Evolutionary conservation across 192 early-diverging fungal species (phyloP).

Genomic region (Rhizoclosmatium globosum): DNA sequence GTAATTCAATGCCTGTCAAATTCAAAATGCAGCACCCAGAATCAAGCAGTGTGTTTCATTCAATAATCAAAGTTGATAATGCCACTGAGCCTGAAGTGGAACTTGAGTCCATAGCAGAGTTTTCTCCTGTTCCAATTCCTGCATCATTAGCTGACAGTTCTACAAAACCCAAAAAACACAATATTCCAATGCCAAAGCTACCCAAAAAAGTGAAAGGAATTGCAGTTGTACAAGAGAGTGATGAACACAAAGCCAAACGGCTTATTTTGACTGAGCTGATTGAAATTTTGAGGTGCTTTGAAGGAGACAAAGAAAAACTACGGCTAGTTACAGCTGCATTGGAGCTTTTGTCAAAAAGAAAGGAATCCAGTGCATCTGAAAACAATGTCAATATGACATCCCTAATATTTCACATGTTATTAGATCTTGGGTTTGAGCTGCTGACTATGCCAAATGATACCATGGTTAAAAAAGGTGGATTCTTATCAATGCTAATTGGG

Average conservation of each 20-base stretch:
- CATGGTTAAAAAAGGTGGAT: conserved; percentile 21
- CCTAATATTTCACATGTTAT: conserved; percentile 19
- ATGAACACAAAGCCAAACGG: conserved; percentile 26
- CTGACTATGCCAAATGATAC: conserved; percentile 34
- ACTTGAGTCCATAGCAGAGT: not conserved
- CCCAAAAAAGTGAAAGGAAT: conserved; percentile 25
- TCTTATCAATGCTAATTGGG: conserved; percentile 4
- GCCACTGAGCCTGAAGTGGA: not conserved
- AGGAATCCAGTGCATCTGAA: not conserved
- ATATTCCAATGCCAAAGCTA: not conserved
- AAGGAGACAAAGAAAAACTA: conserved; percentile 32
- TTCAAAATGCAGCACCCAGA: not conserved
- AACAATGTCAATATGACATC: not conserved
- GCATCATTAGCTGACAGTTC: conserved; percentile 17
- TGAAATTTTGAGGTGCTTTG: conserved; percentile 18
- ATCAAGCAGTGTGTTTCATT: not conserved
- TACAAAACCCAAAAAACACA: conserved; percentile 15
- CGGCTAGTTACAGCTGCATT: conserved; percentile 7
- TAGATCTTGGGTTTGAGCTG: conserved; percentile 52
- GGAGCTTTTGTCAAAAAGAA: not conserved
- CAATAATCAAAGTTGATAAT: not conserved
- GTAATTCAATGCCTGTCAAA: not conserved
- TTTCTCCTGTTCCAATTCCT: not conserved
- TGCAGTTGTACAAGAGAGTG: conserved; percentile 10
- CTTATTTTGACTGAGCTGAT: conserved; percentile 28